These are phyloP conservation scores for Lactifluus echinatus DNA, from an alignment of 768 basidiomycete genomes.

Conservation along the genomic window DNA sequence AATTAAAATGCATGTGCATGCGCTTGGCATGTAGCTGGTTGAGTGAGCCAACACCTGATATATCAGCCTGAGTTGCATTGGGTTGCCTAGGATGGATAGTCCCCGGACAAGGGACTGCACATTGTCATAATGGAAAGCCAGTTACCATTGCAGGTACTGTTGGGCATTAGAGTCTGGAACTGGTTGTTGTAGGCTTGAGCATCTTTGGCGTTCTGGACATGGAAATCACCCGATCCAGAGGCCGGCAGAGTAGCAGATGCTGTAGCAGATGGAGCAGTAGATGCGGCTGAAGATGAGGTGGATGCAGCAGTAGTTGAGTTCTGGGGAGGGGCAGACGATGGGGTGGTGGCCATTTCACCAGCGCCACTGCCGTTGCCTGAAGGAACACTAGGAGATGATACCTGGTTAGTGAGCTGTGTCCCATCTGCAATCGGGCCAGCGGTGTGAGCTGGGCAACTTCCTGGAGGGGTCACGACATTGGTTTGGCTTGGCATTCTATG, in stretches of 20 bases:
- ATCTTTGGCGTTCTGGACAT: constrained; percentile 29
- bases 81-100: too few relatives aligned
- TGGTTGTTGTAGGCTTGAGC: constrained; percentile 31
- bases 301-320: neutral
- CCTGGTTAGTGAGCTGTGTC: constrained; percentile 32
- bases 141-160: constrained; percentile 28
- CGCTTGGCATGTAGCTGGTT: too few relatives aligned
- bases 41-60: too few relatives aligned
- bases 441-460: constrained; percentile 44
- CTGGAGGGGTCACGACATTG: constrained; percentile 35
- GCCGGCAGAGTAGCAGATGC: neutral
- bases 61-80: too few relatives aligned
- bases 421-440: constrained; percentile 43
- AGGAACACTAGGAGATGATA: constrained; percentile 29
- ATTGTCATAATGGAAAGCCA: neutral
- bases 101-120: too few relatives aligned
- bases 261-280: neutral
- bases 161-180: constrained; percentile 26
- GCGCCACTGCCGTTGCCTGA: neutral
- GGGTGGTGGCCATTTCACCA: neutral
- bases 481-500: constrained; percentile 38
- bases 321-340: constrained; percentile 7
- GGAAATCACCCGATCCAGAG: constrained; percentile 9
- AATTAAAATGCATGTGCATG: too few relatives aligned
- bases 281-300: neutral